Evolutionary conservation across 116 monocot genomes (phyloP), one percentile per base, ranked within the genome.

Genomic region (Dioscorea cayenensis): DNA sequence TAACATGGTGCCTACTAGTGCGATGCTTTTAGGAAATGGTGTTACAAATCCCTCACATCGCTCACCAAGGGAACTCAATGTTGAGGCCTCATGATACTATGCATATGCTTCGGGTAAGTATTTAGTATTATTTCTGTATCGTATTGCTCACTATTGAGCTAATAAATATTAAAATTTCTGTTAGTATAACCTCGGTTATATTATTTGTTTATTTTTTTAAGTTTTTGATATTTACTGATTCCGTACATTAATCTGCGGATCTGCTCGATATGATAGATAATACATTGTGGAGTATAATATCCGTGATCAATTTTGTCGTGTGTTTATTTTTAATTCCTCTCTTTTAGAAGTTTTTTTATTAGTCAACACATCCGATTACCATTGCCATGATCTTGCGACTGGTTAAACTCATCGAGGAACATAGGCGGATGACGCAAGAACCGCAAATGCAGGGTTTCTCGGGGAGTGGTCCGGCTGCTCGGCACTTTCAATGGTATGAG

Each of bases 381-480:
- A 43, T 43, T 43, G 43, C 43, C 12, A 19, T 75, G 61, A 23
- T 66, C 22, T 32, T 82, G 20, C 71, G 92, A 82, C 84, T 71
- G 80, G 81, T 61, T 88, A 90, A 66, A 89, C 75, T 64, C n/a
- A 60, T 81, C 11, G 89, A 91, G 38, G 90, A 88, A 9, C 87
- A 86, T 63, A 84, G 84, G 75, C 88, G 86, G 70, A 82, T 87
- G 80, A 84, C 86, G 79, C 90, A 85, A 70, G 92, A 96, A 61
- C 64, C 90, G 51, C 90, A 85, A 49, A 48, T 97, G 58, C 93
- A 93, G n/a, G 83, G 80, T 28, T 3, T 76, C 88, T 19, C 87
- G 64, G 87, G 81, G 49, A 90, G 80, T 77, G 81, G 60, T 59
- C 86, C 77, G 60, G 13, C 80, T 38, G 63, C n/a, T 82, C 7